These are phyloP conservation scores for Sarocladium strictum DNA, from an alignment of 2,329 filamentous ascomycete genomes.

Conservation along the genomic window DNA sequence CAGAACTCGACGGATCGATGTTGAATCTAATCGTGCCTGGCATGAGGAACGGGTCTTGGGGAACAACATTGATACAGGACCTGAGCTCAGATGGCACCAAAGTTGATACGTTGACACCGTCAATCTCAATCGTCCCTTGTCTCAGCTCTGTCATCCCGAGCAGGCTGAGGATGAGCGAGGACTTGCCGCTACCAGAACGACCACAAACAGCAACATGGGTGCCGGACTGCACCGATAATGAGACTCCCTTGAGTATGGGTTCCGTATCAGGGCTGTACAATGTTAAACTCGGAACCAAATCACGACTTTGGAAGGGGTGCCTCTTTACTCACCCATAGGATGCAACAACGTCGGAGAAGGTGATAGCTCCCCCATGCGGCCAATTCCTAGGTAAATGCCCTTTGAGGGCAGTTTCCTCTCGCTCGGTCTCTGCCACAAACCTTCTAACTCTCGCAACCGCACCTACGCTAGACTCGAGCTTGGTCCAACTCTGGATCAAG, in stretches of 20 bases:
- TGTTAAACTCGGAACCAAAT: too few relatives aligned
- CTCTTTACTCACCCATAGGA: constrained; percentile 6
- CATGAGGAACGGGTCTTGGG: constrained; percentile 49
- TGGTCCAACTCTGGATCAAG: constrained; percentile 29
- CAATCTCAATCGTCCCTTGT: constrained; percentile 31
- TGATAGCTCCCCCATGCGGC: constrained; percentile 21
- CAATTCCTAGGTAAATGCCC: constrained; percentile 16
- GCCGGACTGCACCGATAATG: constrained; percentile 24
- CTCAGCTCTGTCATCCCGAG: constrained; percentile 32
- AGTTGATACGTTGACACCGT: neutral
- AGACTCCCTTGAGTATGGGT: constrained; percentile 14
- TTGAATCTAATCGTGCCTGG: constrained; percentile 35
- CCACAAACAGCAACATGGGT: constrained; percentile 46
- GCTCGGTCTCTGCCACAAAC: constrained; percentile 20
- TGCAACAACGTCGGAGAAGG: constrained; percentile 20
- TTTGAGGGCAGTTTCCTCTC: constrained; percentile 19
- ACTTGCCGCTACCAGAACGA: constrained; percentile 33
- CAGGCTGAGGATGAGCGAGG: neutral
- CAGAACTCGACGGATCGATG: constrained; percentile 32
- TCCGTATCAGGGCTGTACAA: constrained; percentile 14
- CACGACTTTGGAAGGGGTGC: too few relatives aligned
- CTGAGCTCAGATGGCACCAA: constrained; percentile 15
- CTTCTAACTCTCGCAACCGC: constrained; percentile 28
- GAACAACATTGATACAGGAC: constrained; percentile 42
- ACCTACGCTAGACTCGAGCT: constrained; percentile 29